Evolutionary conservation across 495 filamentous ascomycete species (phyloP), one percentile per base, ranked within the genome.

Genomic region (Aspergillus avenaceus): DNA sequence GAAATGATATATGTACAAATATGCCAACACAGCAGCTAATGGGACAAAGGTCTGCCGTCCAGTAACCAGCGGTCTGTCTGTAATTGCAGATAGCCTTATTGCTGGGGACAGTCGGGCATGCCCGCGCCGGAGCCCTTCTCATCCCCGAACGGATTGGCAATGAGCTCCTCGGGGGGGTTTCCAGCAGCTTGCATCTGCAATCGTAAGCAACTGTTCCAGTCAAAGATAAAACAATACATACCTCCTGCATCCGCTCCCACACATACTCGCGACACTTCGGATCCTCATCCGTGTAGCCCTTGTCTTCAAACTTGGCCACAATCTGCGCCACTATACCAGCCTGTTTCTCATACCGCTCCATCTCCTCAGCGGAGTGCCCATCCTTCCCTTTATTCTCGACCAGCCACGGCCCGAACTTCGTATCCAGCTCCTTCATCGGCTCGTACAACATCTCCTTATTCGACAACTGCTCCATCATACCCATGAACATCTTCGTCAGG

Each of bases 401-500:
- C 62, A 98, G 73, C 93, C 93, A 98, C 3, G 65, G 80, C 0
- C 88, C 90, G 61, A 92, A 98, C 67, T 96, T 97, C 21, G 86
- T 84, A 61, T 92, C 74, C 52, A 97, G 68, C 69, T 98, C 95
- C 73, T 93, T 95, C 92, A 98, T 97, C 13, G 93, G 93, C 71
- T 97, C 91, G 60, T 98, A 97, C 36, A 98, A 72, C 50, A 98
- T 96, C 61, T 98, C 93, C 74, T 96, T 97, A 62, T 93, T 95
- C 2, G 93, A 97, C 48, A 98, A 74, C 66, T 98, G 90, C 67
- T 97, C 90, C 91, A 98, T 97, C 90, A 97, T 96, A 23, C 86
- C 88, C 74, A 95, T 75, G 25, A 97, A 77, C 84, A 97, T 87
- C 68, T 93, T 91, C 22, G 85, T 87, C 57, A 97, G 85, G 52